Evolutionary conservation across 1,284 basidiomycete species (phyloP), one percentile per base, ranked within the genome.

Genomic region (Boletus semigastroideus): DNA sequence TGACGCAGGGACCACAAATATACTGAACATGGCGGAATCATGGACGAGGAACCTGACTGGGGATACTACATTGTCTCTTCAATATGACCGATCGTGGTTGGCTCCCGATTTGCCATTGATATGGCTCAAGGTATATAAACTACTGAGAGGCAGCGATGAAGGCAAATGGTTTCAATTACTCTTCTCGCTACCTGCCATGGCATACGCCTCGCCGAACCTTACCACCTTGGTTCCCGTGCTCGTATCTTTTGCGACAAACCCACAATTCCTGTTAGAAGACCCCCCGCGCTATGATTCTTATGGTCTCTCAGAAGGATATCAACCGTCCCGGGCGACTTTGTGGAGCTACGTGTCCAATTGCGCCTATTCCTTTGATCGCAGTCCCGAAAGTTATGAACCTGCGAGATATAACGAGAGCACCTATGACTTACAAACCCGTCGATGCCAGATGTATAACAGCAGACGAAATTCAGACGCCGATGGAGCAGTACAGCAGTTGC

Each of bases 101-200:
- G 6, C 1, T 3, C 57, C 58, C 0, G 11, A 58, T 52, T 51
- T 62, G 38, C 49, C 49, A n/a, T 31, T 39, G 13, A 56, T 55
- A 37, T 76, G 70, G 61, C 52, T 76, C 17, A 52, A 58, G 14
- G 47, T 67, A 1, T 76, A 75, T 28, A 51, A 69, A 5, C 49
- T 62, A 6, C 67, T 69, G 40, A 65, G 66, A 20, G 13, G 41
- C 27, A 22, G 30, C 2, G 20, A 36, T 4, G 52, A 57, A 17
- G 17, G 20, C 31, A 52, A 60, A 36, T 61, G 54, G 42, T 66
- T 58, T 20, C 54, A 58, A 8, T 33, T 76, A 16, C 51, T 62
- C 20, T 75, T 73, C 53, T 65, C 65, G 8, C 61, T 72, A 2
- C 55, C 70, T 9, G 62, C 66, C 1, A 60, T 73, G 55, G 0